phyloP scores from a whole-genome alignment of 495 filamentous ascomycete species.

The Penicillium malachiteum region DNA sequence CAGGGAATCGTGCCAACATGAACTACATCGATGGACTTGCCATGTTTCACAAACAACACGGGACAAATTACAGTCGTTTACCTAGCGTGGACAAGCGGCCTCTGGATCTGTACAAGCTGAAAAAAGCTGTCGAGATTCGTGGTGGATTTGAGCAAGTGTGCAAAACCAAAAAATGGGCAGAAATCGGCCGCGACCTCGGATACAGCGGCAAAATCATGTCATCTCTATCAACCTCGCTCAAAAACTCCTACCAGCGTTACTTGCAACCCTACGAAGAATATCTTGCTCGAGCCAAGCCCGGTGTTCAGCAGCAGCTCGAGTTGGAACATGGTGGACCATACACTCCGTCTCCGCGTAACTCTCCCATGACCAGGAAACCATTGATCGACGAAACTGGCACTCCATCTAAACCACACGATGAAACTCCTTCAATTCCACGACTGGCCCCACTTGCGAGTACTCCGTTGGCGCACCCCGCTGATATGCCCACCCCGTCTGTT shows the following conservation, averaged over 20 bases:
- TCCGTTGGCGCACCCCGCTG: constrained; percentile 52
- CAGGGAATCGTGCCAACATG: constrained; percentile 91
- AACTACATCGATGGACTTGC: constrained; percentile 93
- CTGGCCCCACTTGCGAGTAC: constrained; percentile 58
- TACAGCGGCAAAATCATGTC: constrained; percentile 99
- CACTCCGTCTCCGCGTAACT: constrained; percentile 86
- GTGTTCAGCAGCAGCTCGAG: constrained; percentile 95
- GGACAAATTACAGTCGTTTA: constrained; percentile 87
- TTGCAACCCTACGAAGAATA: constrained; percentile 97
- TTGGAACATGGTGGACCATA: constrained; percentile 89
- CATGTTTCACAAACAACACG: constrained; percentile 97
- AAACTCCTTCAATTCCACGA: constrained; percentile 65
- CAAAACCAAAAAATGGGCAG: constrained; percentile 98
- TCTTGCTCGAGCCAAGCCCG: constrained; percentile 84
- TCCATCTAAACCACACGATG: constrained; percentile 60
- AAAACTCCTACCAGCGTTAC: constrained; percentile 97
- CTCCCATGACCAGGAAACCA: constrained; percentile 71
- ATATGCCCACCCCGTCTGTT: constrained; percentile 37
- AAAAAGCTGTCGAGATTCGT: constrained; percentile 91
- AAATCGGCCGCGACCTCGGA: constrained; percentile 93
- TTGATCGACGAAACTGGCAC: constrained; percentile 59
- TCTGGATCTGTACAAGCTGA: constrained; percentile 90
- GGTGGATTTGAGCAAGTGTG: constrained; percentile 96
- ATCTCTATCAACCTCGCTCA: constrained; percentile 96
- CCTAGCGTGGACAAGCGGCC: constrained; percentile 98